Evolutionary conservation across 1,284 basidiomycete genomes (phyloP).

Genomic region (Xerocomus amazonicus): DNA sequence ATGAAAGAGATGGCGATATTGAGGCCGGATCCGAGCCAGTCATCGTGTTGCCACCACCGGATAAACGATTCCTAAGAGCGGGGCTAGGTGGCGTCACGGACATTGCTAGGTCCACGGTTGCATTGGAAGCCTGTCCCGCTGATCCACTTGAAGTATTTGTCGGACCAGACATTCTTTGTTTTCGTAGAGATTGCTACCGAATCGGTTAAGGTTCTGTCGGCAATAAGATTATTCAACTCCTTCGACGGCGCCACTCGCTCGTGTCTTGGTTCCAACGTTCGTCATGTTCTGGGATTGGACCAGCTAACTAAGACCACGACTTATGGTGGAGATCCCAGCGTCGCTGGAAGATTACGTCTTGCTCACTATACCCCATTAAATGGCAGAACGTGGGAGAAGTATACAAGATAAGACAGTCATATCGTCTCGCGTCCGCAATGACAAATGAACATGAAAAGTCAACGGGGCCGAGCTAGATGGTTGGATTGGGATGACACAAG

Average conservation of each 20-base stretch:
- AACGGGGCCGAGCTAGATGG: constrained; percentile 78
- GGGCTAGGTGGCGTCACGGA: constrained; percentile 12
- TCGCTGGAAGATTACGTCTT: constrained; percentile 57
- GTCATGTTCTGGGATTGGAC: constrained; percentile 18
- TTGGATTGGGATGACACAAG: constrained; percentile 70
- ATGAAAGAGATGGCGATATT: constrained; percentile 42
- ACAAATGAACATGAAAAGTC: constrained; percentile 89
- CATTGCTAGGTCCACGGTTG: constrained; percentile 19
- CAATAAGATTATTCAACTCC: constrained; percentile 40
- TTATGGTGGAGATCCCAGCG: background rate
- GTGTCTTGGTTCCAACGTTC: constrained; percentile 29
- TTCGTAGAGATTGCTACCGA: constrained; percentile 36
- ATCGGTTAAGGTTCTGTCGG: constrained; percentile 38
- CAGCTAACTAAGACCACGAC: constrained; percentile 10
- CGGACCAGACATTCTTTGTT: constrained; percentile 30
- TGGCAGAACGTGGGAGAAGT: constrained; percentile 76
- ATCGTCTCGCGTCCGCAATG: constrained; percentile 78
- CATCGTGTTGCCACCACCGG: constrained; percentile 4
- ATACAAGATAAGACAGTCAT: constrained; percentile 86
- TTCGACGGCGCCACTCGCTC: constrained; percentile 41
- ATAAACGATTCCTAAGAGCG: constrained; percentile 14
- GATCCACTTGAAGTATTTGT: constrained; percentile 12
- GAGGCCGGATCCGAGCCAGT: constrained; percentile 36
- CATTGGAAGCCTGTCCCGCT: constrained; percentile 12
- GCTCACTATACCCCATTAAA: constrained; percentile 80